Evolutionary conservation across 2,329 filamentous ascomycete genomes (phyloP).

Genomic region (Exophiala xenobiotica): DNA sequence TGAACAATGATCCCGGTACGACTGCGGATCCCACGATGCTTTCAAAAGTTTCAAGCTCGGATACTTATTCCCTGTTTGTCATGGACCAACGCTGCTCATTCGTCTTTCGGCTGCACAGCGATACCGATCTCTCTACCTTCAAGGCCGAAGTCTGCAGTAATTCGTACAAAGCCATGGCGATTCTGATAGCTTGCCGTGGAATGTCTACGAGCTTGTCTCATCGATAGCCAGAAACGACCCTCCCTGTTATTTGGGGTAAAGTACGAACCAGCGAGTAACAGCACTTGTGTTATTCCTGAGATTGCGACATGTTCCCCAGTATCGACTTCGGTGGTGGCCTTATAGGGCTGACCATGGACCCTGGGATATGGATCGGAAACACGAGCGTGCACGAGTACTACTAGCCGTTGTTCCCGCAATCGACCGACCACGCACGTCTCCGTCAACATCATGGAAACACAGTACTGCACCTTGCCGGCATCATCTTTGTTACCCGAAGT

Average conservation of each 20-base stretch:
- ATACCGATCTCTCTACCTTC: no score
- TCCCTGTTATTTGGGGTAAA: neutral
- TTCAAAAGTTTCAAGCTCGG: no score
- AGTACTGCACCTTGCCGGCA: neutral
- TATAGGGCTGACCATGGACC: slow-evolving; percentile 10
- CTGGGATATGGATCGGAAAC: neutral
- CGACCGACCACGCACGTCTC: slow-evolving; percentile 4
- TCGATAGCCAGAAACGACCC: neutral
- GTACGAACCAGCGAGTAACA: neutral
- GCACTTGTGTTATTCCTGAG: neutral
- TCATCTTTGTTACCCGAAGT: neutral
- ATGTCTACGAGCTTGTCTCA: neutral
- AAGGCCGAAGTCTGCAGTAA: no score
- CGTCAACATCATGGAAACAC: slow-evolving; percentile 4
- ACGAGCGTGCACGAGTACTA: slow-evolving; percentile 6
- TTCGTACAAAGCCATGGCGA: no score
- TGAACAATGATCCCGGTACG: no score
- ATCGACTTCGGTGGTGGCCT: neutral
- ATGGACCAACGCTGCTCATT: no score
- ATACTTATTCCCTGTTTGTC: no score
- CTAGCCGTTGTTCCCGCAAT: slow-evolving; percentile 6
- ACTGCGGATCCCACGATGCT: no score
- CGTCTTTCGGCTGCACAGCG: no score
- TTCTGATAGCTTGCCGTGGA: neutral
- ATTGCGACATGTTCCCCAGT: neutral